Evolutionary conservation across 495 filamentous ascomycete genomes (phyloP), one percentile per base, ranked within the genome.

Genomic region (Talaromyces trachyspermus): DNA sequence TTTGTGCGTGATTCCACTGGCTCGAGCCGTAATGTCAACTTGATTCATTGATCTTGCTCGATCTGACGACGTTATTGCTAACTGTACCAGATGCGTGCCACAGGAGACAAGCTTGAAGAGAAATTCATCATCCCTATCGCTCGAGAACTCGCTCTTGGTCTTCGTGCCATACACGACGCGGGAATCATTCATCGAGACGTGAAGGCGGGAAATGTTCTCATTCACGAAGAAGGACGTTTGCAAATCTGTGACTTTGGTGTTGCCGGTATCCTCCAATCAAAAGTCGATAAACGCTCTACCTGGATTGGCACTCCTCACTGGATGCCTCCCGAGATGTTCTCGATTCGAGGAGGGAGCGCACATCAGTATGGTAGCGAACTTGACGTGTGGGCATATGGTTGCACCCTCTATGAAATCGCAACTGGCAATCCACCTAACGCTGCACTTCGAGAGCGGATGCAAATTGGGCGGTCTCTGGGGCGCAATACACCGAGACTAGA

Each of bases 201-300:
- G 56, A 98, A 98, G 72, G 84, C 81, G 58, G 90, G 87, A 24
- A 98, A 98, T 55, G 80, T 98, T 29, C 74, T 97, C 41, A 80
- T 97, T 43, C 86, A 86, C 22, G 91, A 96, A 62, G 78, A 87
- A 49, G 92, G 92, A 4, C 75, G 75, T 17, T 74, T 97, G 9
- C 87, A 97, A 57, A 79, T 98, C 19, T 95, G 92, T 59, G 92
- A 98, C 59, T 98, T 97, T 62, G 92, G 92, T 47, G 88, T 98
- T 44, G 86, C 91, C 17, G 91, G 87, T 39, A 74, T 94, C 46
- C 72, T 95, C 32, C 88, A 95, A 53, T 86, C 79, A 9, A 86
- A 85, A 48, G 59, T 80, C 33, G 85, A 92, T 55, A 98, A 96
- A 63, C 73, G 92, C 22, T 85, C 84, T 2, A 98, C 92, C 0